A percentile compares a stretch with the other conserved stretches of the same genome.
Evolutionary conservation across 805 yeast genomes (phyloP).

Genomic region (Ogataea methylovora): DNA sequence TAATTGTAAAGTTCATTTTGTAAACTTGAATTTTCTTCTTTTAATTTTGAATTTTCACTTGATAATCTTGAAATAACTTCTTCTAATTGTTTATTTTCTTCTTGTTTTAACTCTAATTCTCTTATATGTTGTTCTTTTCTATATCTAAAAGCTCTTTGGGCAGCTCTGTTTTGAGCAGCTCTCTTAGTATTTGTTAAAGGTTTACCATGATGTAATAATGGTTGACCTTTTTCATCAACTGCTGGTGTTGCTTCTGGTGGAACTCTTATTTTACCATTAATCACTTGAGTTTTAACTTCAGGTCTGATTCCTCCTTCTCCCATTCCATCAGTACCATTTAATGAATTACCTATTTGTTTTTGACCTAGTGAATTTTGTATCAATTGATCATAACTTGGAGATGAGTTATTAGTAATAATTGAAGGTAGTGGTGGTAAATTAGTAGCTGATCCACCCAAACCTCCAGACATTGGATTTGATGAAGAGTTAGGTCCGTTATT

Average conservation of each 20-base stretch:
- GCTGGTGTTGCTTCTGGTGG: constrained; percentile 2
- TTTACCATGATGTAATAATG: constrained; percentile 22
- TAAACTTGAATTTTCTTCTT: constrained; percentile 64
- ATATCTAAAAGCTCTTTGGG: constrained; percentile 86
- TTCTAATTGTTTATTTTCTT: constrained; percentile 53
- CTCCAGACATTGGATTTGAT: too few relatives aligned
- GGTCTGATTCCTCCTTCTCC: background rate
- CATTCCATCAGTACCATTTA: too few relatives aligned
- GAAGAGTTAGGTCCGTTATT: too few relatives aligned
- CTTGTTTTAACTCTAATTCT: constrained; percentile 67
- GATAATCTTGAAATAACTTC: constrained; percentile 60
- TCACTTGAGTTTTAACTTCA: background rate
- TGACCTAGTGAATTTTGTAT: too few relatives aligned
- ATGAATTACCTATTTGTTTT: too few relatives aligned
- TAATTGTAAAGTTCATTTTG: constrained; percentile 62
- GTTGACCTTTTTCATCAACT: constrained; percentile 11
- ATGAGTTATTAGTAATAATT: background rate
- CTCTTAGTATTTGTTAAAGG: constrained; percentile 63
- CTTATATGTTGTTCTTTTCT: constrained; percentile 76
- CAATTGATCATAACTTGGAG: too few relatives aligned
- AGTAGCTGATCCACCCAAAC: too few relatives aligned
- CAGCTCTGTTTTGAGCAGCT: constrained; percentile 87
- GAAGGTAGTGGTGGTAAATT: too few relatives aligned
- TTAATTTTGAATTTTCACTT: constrained; percentile 61
- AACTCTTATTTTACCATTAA: background rate